A percentile compares a stretch with the other conserved stretches of the same genome.
Evolutionary conservation across 2,329 filamentous ascomycete genomes (phyloP).

Genomic region (Blastomyces silverae): DNA sequence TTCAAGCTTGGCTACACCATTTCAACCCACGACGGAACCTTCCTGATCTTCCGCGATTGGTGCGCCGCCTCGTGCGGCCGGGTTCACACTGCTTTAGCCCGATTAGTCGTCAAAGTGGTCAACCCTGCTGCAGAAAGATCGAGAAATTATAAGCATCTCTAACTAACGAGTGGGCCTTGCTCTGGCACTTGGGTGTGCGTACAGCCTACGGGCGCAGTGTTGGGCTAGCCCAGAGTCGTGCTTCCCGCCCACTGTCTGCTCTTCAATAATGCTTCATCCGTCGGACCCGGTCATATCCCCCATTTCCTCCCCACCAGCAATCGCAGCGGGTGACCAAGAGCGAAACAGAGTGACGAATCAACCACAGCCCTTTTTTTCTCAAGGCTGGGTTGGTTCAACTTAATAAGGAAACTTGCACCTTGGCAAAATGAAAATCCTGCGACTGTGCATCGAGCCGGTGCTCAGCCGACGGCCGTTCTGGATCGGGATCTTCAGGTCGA

Average conservation of each 20-base stretch:
- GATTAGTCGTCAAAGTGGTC: constrained; percentile 7
- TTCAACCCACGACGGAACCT: constrained; percentile 18
- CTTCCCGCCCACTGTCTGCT: background rate
- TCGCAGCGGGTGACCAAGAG: background rate
- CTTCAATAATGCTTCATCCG: background rate
- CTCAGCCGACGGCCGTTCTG: constrained; percentile 5
- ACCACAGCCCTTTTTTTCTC: background rate
- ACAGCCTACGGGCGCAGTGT: background rate
- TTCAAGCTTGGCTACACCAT: constrained; percentile 12
- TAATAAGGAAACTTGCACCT: background rate
- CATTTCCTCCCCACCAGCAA: background rate
- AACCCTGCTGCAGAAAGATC: constrained; percentile 3
- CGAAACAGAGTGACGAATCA: constrained; percentile 9
- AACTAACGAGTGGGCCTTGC: constrained; percentile 9
- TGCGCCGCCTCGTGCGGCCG: constrained; percentile 18
- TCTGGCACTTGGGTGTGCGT: background rate
- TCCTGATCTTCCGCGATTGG: constrained; percentile 23
- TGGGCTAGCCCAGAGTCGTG: background rate
- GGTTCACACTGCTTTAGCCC: background rate
- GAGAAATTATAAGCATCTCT: constrained; percentile 9
- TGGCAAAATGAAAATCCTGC: constrained; percentile 10
- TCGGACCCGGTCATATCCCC: background rate
- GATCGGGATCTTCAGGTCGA: constrained; percentile 12
- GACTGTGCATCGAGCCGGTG: background rate
- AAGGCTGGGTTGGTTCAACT: background rate